Evolutionary conservation across 2,329 filamentous ascomycete genomes (phyloP), one percentile per base, ranked within the genome.

Genomic region (Ophiostoma quercus): DNA sequence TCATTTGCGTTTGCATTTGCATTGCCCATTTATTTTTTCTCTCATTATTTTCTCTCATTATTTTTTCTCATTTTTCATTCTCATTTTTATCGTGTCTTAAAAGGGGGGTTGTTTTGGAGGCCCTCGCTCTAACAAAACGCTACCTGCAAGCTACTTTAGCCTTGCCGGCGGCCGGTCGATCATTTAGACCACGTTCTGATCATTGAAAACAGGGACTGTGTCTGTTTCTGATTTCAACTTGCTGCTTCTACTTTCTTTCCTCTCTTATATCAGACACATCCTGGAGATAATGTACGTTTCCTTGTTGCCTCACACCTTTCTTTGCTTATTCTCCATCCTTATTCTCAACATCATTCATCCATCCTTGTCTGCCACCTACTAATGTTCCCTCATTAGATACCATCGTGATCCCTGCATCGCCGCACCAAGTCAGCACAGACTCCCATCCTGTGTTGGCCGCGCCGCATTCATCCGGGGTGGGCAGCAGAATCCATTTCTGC

Each of bases 121-220:
- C 47, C 47, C 62, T 43, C 54, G 67, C 32, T 57, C 60, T 34
- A 37, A 62, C 67, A 47, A 25, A 65, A 69, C 65, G 66, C 66
- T 16, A 57, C 29, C 63, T 71, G 70, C 41, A 68, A 39, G 67
- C 70, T 70, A 67, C 60, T 60, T 69, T 73, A 71, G 71, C 68
- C 69, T 68, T 68, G 62, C 69, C 69, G 69, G 66, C 39, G 41
- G 47, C 67, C 68, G 32, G 69, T 70, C 69, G 69, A 73, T 72
- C 67, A 60, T 67, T 68, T 16, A 19, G 57, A 60, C 66, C 41
- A 67, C 68, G 39, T 66, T 69, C 66, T 22, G 62, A 19, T 25
- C 51, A 57, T 66, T 66, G 37, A 16, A 16, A 43, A 39, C 65
- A 47, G 19, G 37, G 12, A 66, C 39, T 25, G 39, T 41, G 39